Evolutionary conservation across 805 yeast genomes (phyloP), one percentile per base, ranked within the genome.

Genomic region (Yarrowia porcina): DNA sequence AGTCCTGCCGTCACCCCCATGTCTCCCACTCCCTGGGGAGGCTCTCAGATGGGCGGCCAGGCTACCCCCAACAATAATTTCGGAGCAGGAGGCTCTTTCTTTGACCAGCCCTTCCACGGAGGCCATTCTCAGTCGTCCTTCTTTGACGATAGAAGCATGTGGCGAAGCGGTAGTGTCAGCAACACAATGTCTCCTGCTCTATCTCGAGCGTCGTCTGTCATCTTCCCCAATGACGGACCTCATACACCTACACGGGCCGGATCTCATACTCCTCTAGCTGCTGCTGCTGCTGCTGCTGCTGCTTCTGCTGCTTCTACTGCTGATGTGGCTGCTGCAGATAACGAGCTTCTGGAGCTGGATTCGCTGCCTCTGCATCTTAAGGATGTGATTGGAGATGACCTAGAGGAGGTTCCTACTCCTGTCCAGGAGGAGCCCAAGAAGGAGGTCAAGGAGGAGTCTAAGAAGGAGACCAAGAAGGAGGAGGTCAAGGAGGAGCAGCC

Each of bases 21-120:
- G 36, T 56, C 61, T 12, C 61, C 61, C 38, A 56, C 61, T 3
- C 61, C 61, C 32, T 56, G 61, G 61, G 59, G 59, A 10, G 59
- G 59, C 28, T 35, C 44, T 12, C 59, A 52, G 35, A 35, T 49
- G 57, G 57, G 56, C 28, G 57, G 59, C 8, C 59, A 52, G 25
- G 44, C 44, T 2, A 56, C 61, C 8, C 61, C 61, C 27, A 39
- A 28, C 47, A 54, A 52, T 35, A 54, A 36, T 28, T 27, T 28
- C 21, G 44, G 42, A 12, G 44, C 23, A 12, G 32, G 44, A 10
- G 39, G 47, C 30, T 56, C 61, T n/a, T 39, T 41, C 13, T 56
- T 41, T 38, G 61, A 30, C 39, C 49, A 56, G 61, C 61, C 49
- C 6, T 52, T 52, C 44, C 59, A 52, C 11, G 59, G 44, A 12